Evolutionary conservation across 2,329 filamentous ascomycete species (phyloP), one percentile per base, ranked within the genome.

Genomic region (Stromatinia cepivora): DNA sequence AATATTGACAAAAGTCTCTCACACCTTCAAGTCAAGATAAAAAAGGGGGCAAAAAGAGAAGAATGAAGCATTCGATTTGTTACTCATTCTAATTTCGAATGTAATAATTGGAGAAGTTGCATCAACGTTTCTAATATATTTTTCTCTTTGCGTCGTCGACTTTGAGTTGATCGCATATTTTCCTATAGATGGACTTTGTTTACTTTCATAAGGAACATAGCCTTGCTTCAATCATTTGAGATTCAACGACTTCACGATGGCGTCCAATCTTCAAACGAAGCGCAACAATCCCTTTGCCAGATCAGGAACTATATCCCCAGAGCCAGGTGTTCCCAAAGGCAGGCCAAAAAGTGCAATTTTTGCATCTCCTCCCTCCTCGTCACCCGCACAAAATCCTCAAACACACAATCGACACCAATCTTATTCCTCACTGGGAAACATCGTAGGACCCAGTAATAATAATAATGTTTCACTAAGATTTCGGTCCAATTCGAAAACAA

Each of bases 281-380:
- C 90, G 93, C 76, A 91, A 88, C 78, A 94, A 92, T 81, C 91
- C 92, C 22, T 96, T 97, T 79, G 84, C 86, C 71, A 87, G 92
- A 77, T 88, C 88, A 66, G 82, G 85, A 57, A 90, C 91, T 22
- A 85, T 90, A 31, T 91, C 92, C 45, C 86, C 90, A 54, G 85
- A 82, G 63, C 84, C 88, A 48, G 81, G 79, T 61, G 79, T 79
- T 52, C 76, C 81, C 67, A 82, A 84, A 72, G 81, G 79, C 64
- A 82, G 93, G 74, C 92, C 93, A 13, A 94, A 92, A 78, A 97
- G 93, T 4, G 87, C 88, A 69, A 83, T 94, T 70, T 87, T 93
- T 76, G 84, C 75, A 36, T 75, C 77, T 15, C 70, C 76, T 36
- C 67, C 77, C 15, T 72, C 75, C n/a, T 69, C 75, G 4, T 77